Evolutionary conservation across 2,329 filamentous ascomycete species (phyloP).

Genomic region (Penicillium sp.): DNA sequence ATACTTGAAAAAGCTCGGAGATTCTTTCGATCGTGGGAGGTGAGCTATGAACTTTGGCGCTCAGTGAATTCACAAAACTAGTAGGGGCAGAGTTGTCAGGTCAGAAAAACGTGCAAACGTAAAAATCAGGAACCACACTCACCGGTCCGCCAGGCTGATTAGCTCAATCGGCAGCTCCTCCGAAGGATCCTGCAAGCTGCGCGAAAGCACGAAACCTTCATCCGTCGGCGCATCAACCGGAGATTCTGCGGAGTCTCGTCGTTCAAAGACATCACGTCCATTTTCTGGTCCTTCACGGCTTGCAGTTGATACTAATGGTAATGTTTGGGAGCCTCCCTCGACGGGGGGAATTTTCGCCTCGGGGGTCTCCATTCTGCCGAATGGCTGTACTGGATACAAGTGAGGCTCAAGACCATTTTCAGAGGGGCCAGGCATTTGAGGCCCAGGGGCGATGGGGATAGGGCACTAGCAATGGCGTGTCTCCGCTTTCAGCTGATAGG

Average conservation of each 20-base stretch:
- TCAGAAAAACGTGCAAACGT: too few species aligned
- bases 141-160: conserved; percentile 70
- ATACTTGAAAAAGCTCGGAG: conserved; percentile 87
- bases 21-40: conserved; percentile 80
- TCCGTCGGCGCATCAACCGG: conserved; percentile 32
- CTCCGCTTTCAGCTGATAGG: conserved; percentile 29
- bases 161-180: conserved; percentile 94
- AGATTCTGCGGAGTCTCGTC: conserved; percentile 35
- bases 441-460: conserved; percentile 25
- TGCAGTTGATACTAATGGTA: conserved; percentile 20
- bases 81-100: not conserved
- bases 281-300: conserved; percentile 26
- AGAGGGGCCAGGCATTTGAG: conserved; percentile 22
- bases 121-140: too few species aligned
- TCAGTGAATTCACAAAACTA: conserved; percentile 87
- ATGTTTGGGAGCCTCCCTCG: conserved; percentile 25
- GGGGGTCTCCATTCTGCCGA: conserved; percentile 33
- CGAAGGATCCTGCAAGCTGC: conserved; percentile 60
- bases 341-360: conserved; percentile 21
- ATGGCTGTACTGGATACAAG: conserved; percentile 30
- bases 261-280: conserved; percentile 46
- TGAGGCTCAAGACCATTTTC: conserved; percentile 24
- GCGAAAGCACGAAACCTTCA: conserved; percentile 35
- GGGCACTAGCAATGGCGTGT: conserved; percentile 20
- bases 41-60: conserved; percentile 77